Evolutionary conservation across 140 eudicot species (phyloP).

Genomic region (Anethum foeniculum): DNA sequence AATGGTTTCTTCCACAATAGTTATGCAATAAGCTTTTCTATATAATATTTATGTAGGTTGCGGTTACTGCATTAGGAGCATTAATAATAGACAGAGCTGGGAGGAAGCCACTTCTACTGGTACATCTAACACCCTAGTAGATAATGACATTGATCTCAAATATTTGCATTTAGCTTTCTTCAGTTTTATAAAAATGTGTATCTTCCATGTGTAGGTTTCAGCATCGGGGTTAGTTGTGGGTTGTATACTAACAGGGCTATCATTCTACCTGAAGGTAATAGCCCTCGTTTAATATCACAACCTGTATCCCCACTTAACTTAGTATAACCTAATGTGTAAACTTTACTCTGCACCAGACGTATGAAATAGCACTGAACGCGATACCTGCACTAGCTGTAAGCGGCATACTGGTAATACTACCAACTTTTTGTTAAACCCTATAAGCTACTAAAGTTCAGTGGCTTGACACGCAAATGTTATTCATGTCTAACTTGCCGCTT

Average conservation of each 20-base stretch:
- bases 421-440: neutral
- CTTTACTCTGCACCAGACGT: constrained; percentile 32
- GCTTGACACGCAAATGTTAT: constrained; percentile 1
- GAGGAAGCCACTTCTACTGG: constrained; percentile 86
- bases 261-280: constrained; percentile 75
- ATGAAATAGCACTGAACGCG: constrained; percentile 45
- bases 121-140: constrained; percentile 20
- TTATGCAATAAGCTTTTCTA: neutral
- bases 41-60: constrained; percentile 26
- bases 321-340: neutral
- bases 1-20: neutral
- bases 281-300: neutral
- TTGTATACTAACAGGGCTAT: constrained; percentile 47
- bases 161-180: neutral
- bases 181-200: neutral
- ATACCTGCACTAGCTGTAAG: constrained; percentile 71
- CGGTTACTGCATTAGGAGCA: constrained; percentile 55
- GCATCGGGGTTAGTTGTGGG: constrained; percentile 68
- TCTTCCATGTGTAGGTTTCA: constrained; percentile 44
- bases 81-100: constrained; percentile 68
- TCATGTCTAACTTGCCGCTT: neutral
- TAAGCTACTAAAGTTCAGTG: neutral
- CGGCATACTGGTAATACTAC: constrained; percentile 61
- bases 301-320: neutral
- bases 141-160: neutral